Conservation (phyloP, 2,329 filamentous ascomycete genomes). For the Blastomyces parvus region DNA sequence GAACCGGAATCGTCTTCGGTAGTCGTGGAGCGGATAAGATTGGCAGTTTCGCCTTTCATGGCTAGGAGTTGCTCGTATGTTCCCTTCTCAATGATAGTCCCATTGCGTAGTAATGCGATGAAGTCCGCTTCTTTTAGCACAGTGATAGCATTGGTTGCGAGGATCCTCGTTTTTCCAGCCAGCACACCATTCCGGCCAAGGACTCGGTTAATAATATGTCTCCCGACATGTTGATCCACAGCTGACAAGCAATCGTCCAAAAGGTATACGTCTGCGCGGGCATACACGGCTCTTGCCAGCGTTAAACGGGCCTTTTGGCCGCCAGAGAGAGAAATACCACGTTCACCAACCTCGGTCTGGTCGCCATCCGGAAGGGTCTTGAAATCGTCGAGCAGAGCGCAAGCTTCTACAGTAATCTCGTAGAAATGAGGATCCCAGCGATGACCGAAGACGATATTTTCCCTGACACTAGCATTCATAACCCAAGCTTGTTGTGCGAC, state of each 20-base stretch:
- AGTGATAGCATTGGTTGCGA: slow-evolving; percentile 91
- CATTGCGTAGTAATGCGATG: slow-evolving; percentile 74
- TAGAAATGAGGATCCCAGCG: slow-evolving; percentile 91
- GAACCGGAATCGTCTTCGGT: slow-evolving; percentile 41
- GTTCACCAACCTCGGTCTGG: slow-evolving; percentile 90
- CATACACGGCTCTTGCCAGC: slow-evolving; percentile 87
- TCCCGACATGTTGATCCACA: slow-evolving; percentile 94
- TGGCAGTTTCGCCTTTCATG: slow-evolving; percentile 83
- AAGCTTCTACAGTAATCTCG: slow-evolving; percentile 82
- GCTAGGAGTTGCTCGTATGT: slow-evolving; percentile 86
- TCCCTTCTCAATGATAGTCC: slow-evolving; percentile 73
- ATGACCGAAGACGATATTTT: slow-evolving; percentile 96
- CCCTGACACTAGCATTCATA: slow-evolving; percentile 93
- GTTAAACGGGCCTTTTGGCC: slow-evolving; percentile 93
- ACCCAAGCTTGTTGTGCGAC: slow-evolving; percentile 92
- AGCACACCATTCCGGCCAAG: slow-evolving; percentile 77
- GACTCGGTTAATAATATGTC: slow-evolving; percentile 90
- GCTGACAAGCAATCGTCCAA: slow-evolving; percentile 91
- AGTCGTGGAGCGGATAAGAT: slow-evolving; percentile 68
- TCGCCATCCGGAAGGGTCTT: slow-evolving; percentile 87
- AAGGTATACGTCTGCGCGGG: slow-evolving; percentile 90
- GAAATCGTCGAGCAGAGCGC: slow-evolving; percentile 85
- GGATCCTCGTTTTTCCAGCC: slow-evolving; percentile 73
- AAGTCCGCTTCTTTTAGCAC: slow-evolving; percentile 83
- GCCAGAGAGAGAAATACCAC: slow-evolving; percentile 89